A percentile compares a stretch with the other conserved stretches of the same genome.
phyloP scores from a whole-genome alignment of 192 early-diverging fungal genomes.

The Entomortierella lignicola region DNA sequence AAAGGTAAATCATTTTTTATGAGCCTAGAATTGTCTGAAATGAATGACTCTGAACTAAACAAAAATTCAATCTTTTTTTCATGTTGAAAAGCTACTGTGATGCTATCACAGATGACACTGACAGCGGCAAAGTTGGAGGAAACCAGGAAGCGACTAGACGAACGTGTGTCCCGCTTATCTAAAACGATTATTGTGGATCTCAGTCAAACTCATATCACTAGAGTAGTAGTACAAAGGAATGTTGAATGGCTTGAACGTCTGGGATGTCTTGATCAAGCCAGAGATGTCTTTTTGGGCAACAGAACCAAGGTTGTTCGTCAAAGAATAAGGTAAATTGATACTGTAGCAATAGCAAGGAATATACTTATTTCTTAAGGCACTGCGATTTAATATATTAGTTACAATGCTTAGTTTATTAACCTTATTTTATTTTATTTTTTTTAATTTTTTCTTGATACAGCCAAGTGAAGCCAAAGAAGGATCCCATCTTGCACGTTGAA shows the following conservation, averaged over 20 bases:
- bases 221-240: constrained; percentile 81
- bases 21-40: neutral
- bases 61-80: neutral
- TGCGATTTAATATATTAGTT: too few species aligned
- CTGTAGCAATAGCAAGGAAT: neutral
- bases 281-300: constrained; percentile 86
- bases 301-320: constrained; percentile 83
- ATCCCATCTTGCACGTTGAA: constrained; percentile 85
- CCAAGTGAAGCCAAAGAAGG: constrained; percentile 90
- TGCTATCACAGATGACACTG: constrained; percentile 43
- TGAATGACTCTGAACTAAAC: neutral
- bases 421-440: too few species aligned
- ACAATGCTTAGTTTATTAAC: too few species aligned
- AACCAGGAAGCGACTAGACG: constrained; percentile 55
- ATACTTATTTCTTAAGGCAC: too few species aligned
- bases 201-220: constrained; percentile 83
- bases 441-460: too few species aligned
- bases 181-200: constrained; percentile 71
- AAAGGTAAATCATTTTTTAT: constrained; percentile 55
- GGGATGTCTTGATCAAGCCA: constrained; percentile 83
- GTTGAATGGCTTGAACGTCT: constrained; percentile 85
- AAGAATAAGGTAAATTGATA: constrained; percentile 65
- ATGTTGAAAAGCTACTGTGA: constrained; percentile 35
- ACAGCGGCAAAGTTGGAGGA: constrained; percentile 52
- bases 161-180: constrained; percentile 57